These are phyloP conservation scores for Sporothrix euskadiensis DNA, from an alignment of 2,329 filamentous ascomycete species.

Conservation along the genomic window DNA sequence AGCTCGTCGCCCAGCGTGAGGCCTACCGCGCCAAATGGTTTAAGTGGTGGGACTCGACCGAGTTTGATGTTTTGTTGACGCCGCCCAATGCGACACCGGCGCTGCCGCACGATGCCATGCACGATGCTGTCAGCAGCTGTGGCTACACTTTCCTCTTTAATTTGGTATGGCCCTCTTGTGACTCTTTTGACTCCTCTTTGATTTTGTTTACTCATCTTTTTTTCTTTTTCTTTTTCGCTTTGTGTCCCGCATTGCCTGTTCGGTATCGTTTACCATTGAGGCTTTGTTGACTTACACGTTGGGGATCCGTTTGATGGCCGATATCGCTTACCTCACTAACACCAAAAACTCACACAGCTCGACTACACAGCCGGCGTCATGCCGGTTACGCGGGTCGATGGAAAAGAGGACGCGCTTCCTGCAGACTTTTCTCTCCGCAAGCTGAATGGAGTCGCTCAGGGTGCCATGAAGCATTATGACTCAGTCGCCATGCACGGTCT, in stretches of 20 bases:
- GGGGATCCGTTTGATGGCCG: background rate
- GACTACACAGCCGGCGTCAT: conserved; percentile 84
- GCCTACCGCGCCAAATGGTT: conserved; percentile 76
- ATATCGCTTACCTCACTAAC: conserved; percentile 23
- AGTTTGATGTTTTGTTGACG: conserved; percentile 76
- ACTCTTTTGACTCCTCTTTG: background rate
- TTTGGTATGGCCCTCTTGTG: conserved; percentile 54
- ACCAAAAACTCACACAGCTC: conserved; percentile 51
- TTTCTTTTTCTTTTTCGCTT: no score
- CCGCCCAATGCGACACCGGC: conserved; percentile 91
- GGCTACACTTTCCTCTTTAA: conserved; percentile 96
- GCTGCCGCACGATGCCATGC: conserved; percentile 83
- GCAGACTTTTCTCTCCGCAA: conserved; percentile 59
- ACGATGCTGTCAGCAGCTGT: conserved; percentile 79
- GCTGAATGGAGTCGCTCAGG: conserved; percentile 76
- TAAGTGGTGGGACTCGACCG: conserved; percentile 75
- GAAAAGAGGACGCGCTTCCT: conserved; percentile 65
- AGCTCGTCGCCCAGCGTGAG: conserved; percentile 75
- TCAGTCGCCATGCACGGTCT: conserved; percentile 80
- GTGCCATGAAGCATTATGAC: conserved; percentile 86
- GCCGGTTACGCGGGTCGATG: conserved; percentile 82
- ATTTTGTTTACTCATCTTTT: background rate
- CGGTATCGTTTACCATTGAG: background rate
- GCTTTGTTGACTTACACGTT: background rate
- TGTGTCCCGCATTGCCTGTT: background rate